Percentiles rank a stretch among this genome's conserved stretches.
These are phyloP conservation scores for Neospermospora avenae DNA, from an alignment of 2,329 filamentous ascomycete species.

Conservation along the genomic window DNA sequence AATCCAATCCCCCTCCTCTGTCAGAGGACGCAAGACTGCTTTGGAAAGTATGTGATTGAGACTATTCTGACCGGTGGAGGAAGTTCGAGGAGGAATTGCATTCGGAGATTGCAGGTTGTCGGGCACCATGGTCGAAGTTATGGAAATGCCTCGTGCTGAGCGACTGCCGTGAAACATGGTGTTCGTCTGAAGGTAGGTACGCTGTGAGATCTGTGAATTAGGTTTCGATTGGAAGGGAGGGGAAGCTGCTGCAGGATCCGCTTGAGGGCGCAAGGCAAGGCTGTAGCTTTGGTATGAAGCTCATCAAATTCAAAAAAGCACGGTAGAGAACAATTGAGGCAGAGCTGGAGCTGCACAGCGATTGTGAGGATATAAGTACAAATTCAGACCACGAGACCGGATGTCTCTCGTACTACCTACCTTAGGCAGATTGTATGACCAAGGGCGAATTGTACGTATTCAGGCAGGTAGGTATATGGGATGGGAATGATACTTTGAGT, in stretches of 20 bases:
- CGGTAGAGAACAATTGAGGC: not conserved
- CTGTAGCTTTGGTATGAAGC: not conserved
- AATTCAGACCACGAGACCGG: not conserved
- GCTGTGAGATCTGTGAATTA: not conserved
- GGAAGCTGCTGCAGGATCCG: conserved; percentile 10
- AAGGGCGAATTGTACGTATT: too few species aligned
- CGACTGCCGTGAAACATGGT: conserved; percentile 22
- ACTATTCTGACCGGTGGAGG: conserved; percentile 54
- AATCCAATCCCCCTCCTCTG: conserved; percentile 59
- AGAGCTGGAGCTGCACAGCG: not conserved
- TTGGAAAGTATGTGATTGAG: conserved; percentile 28
- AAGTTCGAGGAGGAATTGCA: conserved; percentile 70
- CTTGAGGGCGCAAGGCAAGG: conserved; percentile 4
- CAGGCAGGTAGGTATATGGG: too few species aligned
- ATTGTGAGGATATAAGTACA: not conserved
- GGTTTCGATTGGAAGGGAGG: conserved; percentile 4
- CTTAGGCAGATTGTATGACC: too few species aligned
- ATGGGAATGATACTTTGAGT: not conserved
- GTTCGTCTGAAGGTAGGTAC: not conserved
- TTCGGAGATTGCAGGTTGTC: conserved; percentile 49
- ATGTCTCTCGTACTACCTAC: too few species aligned
- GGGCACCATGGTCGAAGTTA: conserved; percentile 20
- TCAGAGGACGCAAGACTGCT: conserved; percentile 49
- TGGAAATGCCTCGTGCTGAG: conserved; percentile 10
- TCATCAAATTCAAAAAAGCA: not conserved